phyloP scores from a whole-genome alignment of 129 eudicot genomes.

The Artemisia argyi region DNA sequence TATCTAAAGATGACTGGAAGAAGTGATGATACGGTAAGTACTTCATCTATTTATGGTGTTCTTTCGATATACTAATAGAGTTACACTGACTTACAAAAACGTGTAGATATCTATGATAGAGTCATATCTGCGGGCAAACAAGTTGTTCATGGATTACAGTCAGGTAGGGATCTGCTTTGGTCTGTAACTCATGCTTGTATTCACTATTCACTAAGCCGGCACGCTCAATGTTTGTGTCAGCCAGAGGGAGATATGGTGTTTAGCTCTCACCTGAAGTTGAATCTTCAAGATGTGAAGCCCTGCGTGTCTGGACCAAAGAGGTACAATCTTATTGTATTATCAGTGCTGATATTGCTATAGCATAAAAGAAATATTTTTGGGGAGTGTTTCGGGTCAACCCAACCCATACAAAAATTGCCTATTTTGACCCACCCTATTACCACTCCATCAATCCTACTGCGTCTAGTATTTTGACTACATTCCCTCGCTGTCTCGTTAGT shows the following conservation, averaged over 20 bases:
- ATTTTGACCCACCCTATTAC: too few relatives aligned
- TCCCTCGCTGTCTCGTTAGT: neutral
- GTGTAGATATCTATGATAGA: constrained; percentile 34
- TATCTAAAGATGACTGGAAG: constrained; percentile 32
- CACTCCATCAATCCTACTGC: too few relatives aligned
- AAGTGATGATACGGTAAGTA: constrained; percentile 30
- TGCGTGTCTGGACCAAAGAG: constrained; percentile 32
- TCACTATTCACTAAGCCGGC: too few relatives aligned
- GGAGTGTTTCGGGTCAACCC: neutral
- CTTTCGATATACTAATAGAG: neutral
- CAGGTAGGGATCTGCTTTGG: too few relatives aligned
- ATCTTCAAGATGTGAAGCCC: constrained; percentile 31
- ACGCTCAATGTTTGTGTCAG: neutral
- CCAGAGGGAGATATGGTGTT: constrained; percentile 18
- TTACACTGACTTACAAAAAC: neutral
- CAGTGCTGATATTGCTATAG: too few relatives aligned
- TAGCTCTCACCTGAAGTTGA: constrained; percentile 27
- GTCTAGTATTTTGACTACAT: too few relatives aligned
- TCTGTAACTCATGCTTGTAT: too few relatives aligned
- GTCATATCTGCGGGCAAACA: constrained; percentile 32
- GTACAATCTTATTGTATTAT: neutral
- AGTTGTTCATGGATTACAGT: constrained; percentile 35
- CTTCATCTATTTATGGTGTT: neutral
- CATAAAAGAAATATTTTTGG: too few relatives aligned
- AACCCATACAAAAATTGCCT: too few relatives aligned